A percentile compares a stretch with the other conserved stretches of the same genome.
These are phyloP conservation scores for Trichophyton equinum DNA, from an alignment of 2,329 filamentous ascomycete species.

Conservation along the genomic window DNA sequence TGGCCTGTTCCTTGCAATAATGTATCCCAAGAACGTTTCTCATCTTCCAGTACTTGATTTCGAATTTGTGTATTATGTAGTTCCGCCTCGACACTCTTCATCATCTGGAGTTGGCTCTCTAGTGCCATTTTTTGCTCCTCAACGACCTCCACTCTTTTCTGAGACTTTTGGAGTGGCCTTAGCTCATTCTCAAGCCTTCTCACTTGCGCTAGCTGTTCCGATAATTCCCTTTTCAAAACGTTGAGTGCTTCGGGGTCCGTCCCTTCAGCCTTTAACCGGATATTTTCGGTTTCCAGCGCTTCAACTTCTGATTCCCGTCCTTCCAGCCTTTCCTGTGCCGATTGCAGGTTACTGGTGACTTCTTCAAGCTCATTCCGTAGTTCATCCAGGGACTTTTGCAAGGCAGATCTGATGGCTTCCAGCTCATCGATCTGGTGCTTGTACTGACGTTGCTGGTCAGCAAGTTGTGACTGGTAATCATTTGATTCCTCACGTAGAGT, in stretches of 20 bases:
- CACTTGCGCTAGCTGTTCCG: constrained; percentile 86
- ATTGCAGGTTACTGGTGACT: constrained; percentile 43
- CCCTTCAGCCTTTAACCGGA: constrained; percentile 72
- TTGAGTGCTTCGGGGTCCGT: constrained; percentile 75
- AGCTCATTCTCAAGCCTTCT: constrained; percentile 74
- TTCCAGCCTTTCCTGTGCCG: constrained; percentile 53
- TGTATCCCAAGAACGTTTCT: constrained; percentile 72
- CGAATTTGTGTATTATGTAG: constrained; percentile 69
- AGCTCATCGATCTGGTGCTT: constrained; percentile 47
- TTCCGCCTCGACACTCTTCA: constrained; percentile 62
- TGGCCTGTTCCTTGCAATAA: constrained; percentile 59
- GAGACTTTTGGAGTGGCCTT: constrained; percentile 64
- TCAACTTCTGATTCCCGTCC: constrained; percentile 61
- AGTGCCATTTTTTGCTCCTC: constrained; percentile 87
- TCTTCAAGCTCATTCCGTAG: constrained; percentile 43
- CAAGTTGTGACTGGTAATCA: constrained; percentile 63
- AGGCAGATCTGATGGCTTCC: constrained; percentile 46
- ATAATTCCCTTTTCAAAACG: constrained; percentile 75
- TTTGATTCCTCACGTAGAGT: constrained; percentile 68
- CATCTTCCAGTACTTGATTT: constrained; percentile 76
- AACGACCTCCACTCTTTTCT: constrained; percentile 82
- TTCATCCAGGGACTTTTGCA: constrained; percentile 44
- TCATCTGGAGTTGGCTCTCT: constrained; percentile 61
- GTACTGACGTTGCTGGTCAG: constrained; percentile 55
- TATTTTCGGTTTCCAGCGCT: constrained; percentile 66